These are phyloP conservation scores for Otatea glauca DNA, from an alignment of 176 grass and related monocot genomes.

Conservation along the genomic window DNA sequence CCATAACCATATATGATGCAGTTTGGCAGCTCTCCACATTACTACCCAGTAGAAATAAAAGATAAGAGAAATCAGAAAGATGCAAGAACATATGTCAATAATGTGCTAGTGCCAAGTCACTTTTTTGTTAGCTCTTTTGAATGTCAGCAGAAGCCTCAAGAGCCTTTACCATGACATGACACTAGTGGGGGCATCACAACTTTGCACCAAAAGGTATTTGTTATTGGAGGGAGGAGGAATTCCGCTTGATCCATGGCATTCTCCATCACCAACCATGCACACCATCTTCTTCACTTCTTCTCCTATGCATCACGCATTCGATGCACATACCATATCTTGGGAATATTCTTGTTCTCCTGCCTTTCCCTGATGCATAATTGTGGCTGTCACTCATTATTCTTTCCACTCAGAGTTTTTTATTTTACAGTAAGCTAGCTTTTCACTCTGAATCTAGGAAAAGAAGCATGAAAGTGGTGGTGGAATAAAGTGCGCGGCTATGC, in stretches of 20 bases:
- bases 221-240: not conserved
- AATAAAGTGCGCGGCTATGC: conserved; percentile 20
- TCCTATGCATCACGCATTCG: not conserved
- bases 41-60: not conserved
- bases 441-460: not conserved
- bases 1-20: not conserved
- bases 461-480: not conserved
- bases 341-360: not conserved
- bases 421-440: not conserved
- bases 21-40: not conserved
- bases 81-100: not conserved
- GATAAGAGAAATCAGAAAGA: not conserved
- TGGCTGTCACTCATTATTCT: not conserved
- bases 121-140: conserved; percentile 3
- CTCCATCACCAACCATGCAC: not conserved
- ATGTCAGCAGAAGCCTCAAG: not conserved
- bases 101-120: not conserved
- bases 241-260: not conserved
- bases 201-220: not conserved
- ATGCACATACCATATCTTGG: not conserved
- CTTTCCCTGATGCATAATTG: not conserved
- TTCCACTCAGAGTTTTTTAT: conserved; percentile 1
- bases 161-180: not conserved
- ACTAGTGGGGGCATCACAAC: not conserved
- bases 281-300: not conserved